Percentiles rank a stretch among this genome's conserved stretches.
Evolutionary conservation across 495 filamentous ascomycete genomes (phyloP).

Genomic region (Usnea hakonensis): DNA sequence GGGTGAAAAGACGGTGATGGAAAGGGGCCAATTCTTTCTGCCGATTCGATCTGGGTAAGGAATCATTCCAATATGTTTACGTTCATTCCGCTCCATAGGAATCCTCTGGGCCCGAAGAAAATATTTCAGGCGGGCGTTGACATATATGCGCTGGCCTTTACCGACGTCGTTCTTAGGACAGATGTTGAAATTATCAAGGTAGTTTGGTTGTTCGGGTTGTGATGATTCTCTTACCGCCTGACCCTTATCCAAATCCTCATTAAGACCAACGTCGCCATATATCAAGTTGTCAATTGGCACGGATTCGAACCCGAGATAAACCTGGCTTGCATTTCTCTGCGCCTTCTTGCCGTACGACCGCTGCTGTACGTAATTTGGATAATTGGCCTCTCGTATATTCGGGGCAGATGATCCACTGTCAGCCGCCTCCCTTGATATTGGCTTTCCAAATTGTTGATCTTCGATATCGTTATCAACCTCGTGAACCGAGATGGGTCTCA

Average conservation of each 20-base stretch:
- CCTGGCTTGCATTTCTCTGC: conserved; percentile 9
- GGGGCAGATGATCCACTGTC: neutral
- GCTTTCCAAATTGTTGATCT: neutral
- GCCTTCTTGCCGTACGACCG: conserved; percentile 10
- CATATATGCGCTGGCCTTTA: conserved; percentile 23
- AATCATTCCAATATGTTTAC: conserved; percentile 7
- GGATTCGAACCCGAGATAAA: conserved; percentile 28
- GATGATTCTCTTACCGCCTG: too few species aligned
- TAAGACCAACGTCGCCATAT: conserved; percentile 28
- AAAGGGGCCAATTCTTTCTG: conserved; percentile 18
- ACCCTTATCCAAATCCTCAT: conserved; percentile 16
- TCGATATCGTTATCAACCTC: conserved; percentile 1
- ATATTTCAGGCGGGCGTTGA: conserved; percentile 25
- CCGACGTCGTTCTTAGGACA: neutral
- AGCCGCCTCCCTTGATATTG: neutral
- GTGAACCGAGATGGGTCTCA: conserved; percentile 22
- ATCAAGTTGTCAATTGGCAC: conserved; percentile 37
- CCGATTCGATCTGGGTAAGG: conserved; percentile 20
- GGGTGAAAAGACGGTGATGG: conserved; percentile 19
- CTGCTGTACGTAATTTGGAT: neutral
- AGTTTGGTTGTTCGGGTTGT: neutral
- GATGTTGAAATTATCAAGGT: conserved; percentile 11
- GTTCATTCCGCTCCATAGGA: neutral
- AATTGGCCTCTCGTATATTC: neutral
- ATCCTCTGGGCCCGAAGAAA: conserved; percentile 21